Base-by-base conservation (phyloP, 345 rosid genomes). In the Anacardium occidentale region DNA sequence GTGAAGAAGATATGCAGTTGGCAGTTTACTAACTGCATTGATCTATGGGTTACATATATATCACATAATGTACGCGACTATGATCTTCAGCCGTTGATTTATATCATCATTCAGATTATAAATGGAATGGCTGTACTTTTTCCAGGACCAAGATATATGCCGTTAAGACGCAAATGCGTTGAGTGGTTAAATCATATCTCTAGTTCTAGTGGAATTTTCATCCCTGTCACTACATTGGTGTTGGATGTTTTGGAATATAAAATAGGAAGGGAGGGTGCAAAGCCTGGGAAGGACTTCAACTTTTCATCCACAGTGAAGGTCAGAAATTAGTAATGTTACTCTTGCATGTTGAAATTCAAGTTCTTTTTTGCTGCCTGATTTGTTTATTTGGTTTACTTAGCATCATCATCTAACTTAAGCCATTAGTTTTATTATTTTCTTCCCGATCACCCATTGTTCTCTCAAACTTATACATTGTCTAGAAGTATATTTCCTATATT, bases 61-160 rank as follows among this genome's bases (percentile, higher is more conserved):
- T 84, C 91, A 12, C 73, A 75, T 25, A 88, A 88, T 62, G 25
- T 86, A 68, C 78, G 12, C 47, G 89, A 91, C 70, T 80, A 72
- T 72, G 94, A 88, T 75, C 87, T 92, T 72, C 96, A 89, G 85
- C 80, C 92, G 22, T 73, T 89, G 86, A 81, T 86, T 64, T 84
- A 85, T 73, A 79, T 74, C 42, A 71, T 79, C 66, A 80, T 84
- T 83, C 97, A 92, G 82, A 85, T 95, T 81, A 83, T 92, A 83
- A 91, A 87, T 75, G 98, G 98, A 74, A 82, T 95, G 63, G 90
- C 89, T 55, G 22, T 54, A 51, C 86, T 95, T 45, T 90, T 95
- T 79, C 89, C 88, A 51, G 98, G 97, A 76, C 97, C 98, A 70
- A 85, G 94, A 81, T 90, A 92, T 83, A 78, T 95, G 77, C 97